phyloP scores from a whole-genome alignment of 2,329 filamentous ascomycete genomes.

The Xylariaceae sp. region DNA sequence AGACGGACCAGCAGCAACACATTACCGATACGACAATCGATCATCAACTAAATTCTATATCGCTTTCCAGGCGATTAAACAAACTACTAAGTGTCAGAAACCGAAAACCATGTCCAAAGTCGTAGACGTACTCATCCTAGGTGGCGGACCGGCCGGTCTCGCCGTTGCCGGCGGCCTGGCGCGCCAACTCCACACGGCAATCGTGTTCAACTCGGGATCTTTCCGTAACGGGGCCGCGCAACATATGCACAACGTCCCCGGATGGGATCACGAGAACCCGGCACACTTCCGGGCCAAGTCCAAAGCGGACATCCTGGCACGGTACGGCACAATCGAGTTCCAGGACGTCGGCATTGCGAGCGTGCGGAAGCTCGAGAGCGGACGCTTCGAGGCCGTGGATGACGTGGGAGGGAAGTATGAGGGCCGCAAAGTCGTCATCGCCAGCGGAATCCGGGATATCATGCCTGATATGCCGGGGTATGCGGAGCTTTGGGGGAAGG shows the following conservation, averaged over 20 bases:
- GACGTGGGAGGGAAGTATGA: constrained; percentile 49
- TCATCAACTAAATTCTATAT: neutral
- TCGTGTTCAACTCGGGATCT: neutral
- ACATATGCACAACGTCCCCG: neutral
- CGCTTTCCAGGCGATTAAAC: no score
- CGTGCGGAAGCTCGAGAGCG: constrained; percentile 26
- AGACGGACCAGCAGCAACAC: neutral
- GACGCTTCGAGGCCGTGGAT: constrained; percentile 46
- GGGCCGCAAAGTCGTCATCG: constrained; percentile 62
- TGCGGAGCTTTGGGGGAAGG: constrained; percentile 59
- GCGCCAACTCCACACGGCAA: neutral
- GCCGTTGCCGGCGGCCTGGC: constrained; percentile 3
- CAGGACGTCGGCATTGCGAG: neutral
- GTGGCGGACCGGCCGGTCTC: constrained; percentile 5
- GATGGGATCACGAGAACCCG: neutral
- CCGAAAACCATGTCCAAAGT: constrained; percentile 13
- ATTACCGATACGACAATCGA: neutral
- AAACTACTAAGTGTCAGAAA: neutral
- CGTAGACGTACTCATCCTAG: constrained; percentile 15
- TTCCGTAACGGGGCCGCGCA: neutral
- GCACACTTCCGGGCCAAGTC: constrained; percentile 1
- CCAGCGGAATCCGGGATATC: constrained; percentile 59
- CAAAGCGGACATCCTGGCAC: constrained; percentile 27
- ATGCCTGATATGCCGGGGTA: constrained; percentile 60
- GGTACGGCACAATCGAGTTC: constrained; percentile 19